Percentiles rank a stretch among this genome's conserved stretches.
These are phyloP conservation scores for Fusarium humuli DNA, from an alignment of 2,329 filamentous ascomycete species.

Conservation along the genomic window DNA sequence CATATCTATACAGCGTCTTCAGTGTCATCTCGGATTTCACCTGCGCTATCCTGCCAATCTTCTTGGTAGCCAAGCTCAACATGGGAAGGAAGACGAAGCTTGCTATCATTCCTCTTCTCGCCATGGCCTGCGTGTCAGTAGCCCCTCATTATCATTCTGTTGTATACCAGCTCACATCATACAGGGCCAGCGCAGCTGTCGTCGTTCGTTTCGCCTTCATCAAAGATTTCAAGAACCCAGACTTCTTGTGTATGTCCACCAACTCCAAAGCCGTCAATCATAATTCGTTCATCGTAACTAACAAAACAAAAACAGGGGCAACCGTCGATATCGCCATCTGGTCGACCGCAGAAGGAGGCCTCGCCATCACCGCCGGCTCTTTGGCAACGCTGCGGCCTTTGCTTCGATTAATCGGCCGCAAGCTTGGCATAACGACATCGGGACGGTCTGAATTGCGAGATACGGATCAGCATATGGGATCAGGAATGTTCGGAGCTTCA, in stretches of 20 bases:
- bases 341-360: conserved; percentile 60
- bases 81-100: conserved; percentile 65
- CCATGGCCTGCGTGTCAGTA: conserved; percentile 65
- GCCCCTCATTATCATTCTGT: background rate
- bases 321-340: conserved; percentile 61
- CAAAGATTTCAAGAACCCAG: conserved; percentile 52
- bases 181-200: conserved; percentile 59
- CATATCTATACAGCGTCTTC: conserved; percentile 63
- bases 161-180: conserved; percentile 23
- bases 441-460: conserved; percentile 37
- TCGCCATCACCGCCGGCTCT: conserved; percentile 62
- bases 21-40: conserved; percentile 64
- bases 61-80: conserved; percentile 66
- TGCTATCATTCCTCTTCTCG: conserved; percentile 64
- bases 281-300: conserved; percentile 4
- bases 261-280: conserved; percentile 3
- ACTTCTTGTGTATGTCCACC: conserved; percentile 57
- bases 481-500: conserved; percentile 13
- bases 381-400: conserved; percentile 62
- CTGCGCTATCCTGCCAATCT: conserved; percentile 64
- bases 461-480: conserved; percentile 26
- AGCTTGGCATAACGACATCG: conserved; percentile 47
- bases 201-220: conserved; percentile 56
- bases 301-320: conserved; percentile 43
- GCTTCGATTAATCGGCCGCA: conserved; percentile 49